These are phyloP conservation scores for Daedaleopsis sinensis DNA, from an alignment of 768 basidiomycete species.

Conservation along the genomic window DNA sequence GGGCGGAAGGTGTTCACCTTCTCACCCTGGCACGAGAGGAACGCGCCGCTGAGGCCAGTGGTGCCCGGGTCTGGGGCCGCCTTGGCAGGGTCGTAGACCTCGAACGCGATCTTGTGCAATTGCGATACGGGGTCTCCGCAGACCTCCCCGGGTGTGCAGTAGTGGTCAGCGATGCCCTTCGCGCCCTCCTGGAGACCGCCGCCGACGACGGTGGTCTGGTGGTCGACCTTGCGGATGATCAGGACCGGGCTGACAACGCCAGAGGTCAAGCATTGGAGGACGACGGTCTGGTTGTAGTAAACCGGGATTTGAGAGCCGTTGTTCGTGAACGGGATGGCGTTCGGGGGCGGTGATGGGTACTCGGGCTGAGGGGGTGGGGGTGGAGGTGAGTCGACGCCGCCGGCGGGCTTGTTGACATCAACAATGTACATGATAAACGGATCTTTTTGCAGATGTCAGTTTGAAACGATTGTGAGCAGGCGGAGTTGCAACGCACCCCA, in stretches of 20 bases:
- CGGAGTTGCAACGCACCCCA: conserved; percentile 64
- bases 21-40: conserved; percentile 90
- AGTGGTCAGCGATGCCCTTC: conserved; percentile 83
- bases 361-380: conserved; percentile 85
- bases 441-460: conserved; percentile 47
- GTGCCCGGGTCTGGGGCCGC: conserved; percentile 75
- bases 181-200: conserved; percentile 89
- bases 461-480: conserved; percentile 12
- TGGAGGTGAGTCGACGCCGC: conserved; percentile 75
- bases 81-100: conserved; percentile 78
- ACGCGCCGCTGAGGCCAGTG: conserved; percentile 78
- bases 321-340: conserved; percentile 84
- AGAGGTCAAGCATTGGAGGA: conserved; percentile 91
- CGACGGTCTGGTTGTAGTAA: conserved; percentile 96
- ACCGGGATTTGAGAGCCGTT: conserved; percentile 87
- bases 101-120: conserved; percentile 93
- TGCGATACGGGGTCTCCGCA: conserved; percentile 95
- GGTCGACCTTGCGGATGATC: conserved; percentile 93
- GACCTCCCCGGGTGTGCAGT: conserved; percentile 81
- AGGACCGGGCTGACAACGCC: conserved; percentile 93
- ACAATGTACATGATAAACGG: conserved; percentile 98
- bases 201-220: conserved; percentile 86
- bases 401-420: conserved; percentile 83
- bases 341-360: conserved; percentile 90
- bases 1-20: conserved; percentile 91